Conservation (phyloP, 139 green algal species). For the Micractinium sp. region DNA sequence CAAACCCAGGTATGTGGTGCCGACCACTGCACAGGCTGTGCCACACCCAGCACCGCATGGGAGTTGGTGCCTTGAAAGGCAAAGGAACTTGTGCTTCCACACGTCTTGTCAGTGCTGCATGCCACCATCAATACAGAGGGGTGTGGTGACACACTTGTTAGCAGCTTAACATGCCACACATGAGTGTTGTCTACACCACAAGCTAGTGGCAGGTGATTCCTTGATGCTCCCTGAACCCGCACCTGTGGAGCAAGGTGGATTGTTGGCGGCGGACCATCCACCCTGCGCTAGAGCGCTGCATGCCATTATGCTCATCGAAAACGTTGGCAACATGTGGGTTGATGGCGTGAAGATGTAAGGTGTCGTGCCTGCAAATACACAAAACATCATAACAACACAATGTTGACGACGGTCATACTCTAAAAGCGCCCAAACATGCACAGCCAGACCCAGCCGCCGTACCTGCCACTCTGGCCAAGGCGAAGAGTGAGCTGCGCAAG, state of each 20-base stretch:
- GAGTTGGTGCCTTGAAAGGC: slow-evolving; percentile 82
- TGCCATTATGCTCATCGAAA: not conserved
- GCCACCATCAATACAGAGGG: too few species aligned
- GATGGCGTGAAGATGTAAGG: slow-evolving; percentile 71
- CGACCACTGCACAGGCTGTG: not conserved
- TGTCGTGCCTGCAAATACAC: slow-evolving; percentile 15
- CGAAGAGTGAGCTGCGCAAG: slow-evolving; percentile 18
- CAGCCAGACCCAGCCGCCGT: not conserved
- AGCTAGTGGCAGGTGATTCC: not conserved
- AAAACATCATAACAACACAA: not conserved
- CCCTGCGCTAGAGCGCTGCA: not conserved
- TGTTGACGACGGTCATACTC: too few species aligned
- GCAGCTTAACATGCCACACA: not conserved
- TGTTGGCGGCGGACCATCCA: not conserved
- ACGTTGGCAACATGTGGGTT: slow-evolving; percentile 69
- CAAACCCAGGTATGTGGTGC: not conserved
- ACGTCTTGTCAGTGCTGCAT: not conserved
- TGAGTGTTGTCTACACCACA: not conserved
- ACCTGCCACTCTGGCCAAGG: not conserved
- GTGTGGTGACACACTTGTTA: not conserved
- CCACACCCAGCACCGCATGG: slow-evolving; percentile 29
- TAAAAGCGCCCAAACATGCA: not conserved
- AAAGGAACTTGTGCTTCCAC: slow-evolving; percentile 77
- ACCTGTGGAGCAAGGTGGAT: not conserved
- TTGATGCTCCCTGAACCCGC: not conserved